Base-by-base conservation (phyloP, 768 basidiomycete species). In the Coprinellus aureogranulatus region DNA sequence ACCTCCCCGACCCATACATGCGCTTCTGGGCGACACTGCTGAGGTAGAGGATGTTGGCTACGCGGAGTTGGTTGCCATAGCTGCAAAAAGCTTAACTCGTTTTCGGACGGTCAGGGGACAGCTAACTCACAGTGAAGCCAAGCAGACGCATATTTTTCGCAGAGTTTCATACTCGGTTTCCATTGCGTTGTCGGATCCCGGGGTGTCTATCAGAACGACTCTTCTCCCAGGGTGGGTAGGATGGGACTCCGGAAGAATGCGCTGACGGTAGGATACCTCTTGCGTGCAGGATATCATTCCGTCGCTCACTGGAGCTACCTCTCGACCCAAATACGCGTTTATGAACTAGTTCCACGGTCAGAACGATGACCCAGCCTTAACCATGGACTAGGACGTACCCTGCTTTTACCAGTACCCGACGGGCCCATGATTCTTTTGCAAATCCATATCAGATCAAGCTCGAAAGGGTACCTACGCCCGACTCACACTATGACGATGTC, bases 171-270 rank as follows among this genome's bases (percentile, higher is more conserved):
- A 28, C 42, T 72, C 68, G 22, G 48, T 18, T 4, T 28, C 26
- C 12, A 52, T 26, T 14, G 64, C 65, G 55, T 70, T 67, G 34
- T 69, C 64, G 53, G 69, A 69, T 1, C 70, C 68, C 0, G 70
- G 68, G 0, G 68, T 68, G 50, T 72, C 70, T 22, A 70, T 64
- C 6, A 71, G 54, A 1, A 68, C 62, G 16, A 68, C 18, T 22
- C 57, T 48, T 30, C 50, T 10, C 4, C 25, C 5, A 18, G 48
- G 48, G 2, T 20, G 30, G 16, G n/a, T 16, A 1, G 9, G 9
- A 49, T 49, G 18, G 18, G 46, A 18, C 39, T 56, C 31, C 31
- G 37, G 18, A 46, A 56, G 47, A 40, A 22, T 48, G 11, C 37
- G 45, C 16, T 9, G 6, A 20, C 37, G 37, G 23, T 37, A 28